Evolutionary conservation across 2,329 filamentous ascomycete genomes (phyloP).

Genomic region (Bipolaris sorokiniana): DNA sequence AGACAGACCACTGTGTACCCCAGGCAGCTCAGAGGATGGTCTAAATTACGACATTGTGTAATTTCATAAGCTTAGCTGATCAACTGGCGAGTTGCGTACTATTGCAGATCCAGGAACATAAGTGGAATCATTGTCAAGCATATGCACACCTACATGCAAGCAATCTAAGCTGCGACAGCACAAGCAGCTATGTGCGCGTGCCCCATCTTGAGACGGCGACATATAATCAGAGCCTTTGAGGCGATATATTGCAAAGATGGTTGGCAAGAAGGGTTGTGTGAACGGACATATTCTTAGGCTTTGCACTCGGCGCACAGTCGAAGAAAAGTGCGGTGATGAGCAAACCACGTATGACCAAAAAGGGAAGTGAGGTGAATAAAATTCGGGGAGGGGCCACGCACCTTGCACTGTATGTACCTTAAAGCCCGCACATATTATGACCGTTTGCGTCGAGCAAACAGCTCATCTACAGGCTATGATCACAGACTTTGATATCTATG

Average conservation of each 20-base stretch:
- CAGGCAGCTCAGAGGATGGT: neutral
- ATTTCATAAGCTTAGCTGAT: neutral
- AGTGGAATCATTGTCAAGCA: neutral
- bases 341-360: conserved; percentile 16
- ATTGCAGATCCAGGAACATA: neutral
- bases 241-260: neutral
- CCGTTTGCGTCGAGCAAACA: conserved; percentile 18
- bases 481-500: conserved; percentile 25
- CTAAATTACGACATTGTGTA: neutral
- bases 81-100: conserved; percentile 6
- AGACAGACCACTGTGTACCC: neutral
- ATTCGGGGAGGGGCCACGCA: conserved; percentile 29
- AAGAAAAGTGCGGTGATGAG: neutral
- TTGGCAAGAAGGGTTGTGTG: neutral
- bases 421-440: conserved; percentile 16
- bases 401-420: conserved; percentile 28
- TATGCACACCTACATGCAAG: neutral
- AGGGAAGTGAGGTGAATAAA: conserved; percentile 29
- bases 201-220: neutral
- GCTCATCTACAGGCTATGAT: conserved; percentile 17
- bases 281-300: neutral
- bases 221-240: too few species aligned
- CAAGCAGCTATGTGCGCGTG: neutral
- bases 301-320: neutral
- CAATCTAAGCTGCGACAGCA: neutral